Conservation (phyloP, 352 stramenopile genomes). For the Heterotrichella gracilis region DNA sequence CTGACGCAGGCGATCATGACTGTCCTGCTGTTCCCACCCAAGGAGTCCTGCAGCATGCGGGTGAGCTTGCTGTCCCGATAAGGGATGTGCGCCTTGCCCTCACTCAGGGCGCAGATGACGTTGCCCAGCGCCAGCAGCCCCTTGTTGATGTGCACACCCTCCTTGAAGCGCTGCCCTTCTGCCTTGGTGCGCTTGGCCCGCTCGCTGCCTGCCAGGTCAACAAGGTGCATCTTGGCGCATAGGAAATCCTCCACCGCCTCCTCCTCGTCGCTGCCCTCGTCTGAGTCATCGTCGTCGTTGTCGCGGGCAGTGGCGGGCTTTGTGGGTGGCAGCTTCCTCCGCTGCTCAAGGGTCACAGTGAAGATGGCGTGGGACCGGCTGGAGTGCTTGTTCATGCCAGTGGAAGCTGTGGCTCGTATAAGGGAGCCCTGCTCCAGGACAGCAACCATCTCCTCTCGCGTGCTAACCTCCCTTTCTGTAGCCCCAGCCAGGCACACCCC, state of each 20-base stretch:
- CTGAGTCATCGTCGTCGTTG: too few relatives aligned
- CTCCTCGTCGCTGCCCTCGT: too few relatives aligned
- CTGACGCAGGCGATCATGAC: slow-evolving; percentile 53
- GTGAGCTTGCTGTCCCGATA: slow-evolving; percentile 37
- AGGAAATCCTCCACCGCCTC: too few relatives aligned
- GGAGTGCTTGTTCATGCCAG: slow-evolving; percentile 72
- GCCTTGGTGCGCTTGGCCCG: slow-evolving; percentile 52
- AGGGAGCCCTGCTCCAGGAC: slow-evolving; percentile 59
- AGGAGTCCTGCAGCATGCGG: slow-evolving; percentile 50
- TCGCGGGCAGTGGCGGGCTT: too few relatives aligned
- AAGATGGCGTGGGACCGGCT: slow-evolving; percentile 80
- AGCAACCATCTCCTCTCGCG: slow-evolving; percentile 46
- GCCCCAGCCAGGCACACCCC: slow-evolving; percentile 76
- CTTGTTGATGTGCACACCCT: slow-evolving; percentile 76
- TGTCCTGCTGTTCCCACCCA: slow-evolving; percentile 57
- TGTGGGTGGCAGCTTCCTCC: too few relatives aligned
- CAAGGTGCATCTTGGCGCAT: slow-evolving; percentile 63
- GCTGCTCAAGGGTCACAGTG: slow-evolving; percentile 46
- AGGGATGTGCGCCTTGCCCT: slow-evolving; percentile 17
- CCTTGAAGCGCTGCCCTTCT: slow-evolving; percentile 44
- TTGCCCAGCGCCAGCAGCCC: slow-evolving; percentile 64
- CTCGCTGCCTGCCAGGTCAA: slow-evolving; percentile 71
- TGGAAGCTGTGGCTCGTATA: slow-evolving; percentile 62
- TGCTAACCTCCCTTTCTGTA: slow-evolving; percentile 38
- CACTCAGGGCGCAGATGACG: slow-evolving; percentile 50